A percentile compares a stretch with the other conserved stretches of the same genome.
Evolutionary conservation across 1,139 yeast genomes (phyloP).

Genomic region (Meyerozyma guilliermondii): DNA sequence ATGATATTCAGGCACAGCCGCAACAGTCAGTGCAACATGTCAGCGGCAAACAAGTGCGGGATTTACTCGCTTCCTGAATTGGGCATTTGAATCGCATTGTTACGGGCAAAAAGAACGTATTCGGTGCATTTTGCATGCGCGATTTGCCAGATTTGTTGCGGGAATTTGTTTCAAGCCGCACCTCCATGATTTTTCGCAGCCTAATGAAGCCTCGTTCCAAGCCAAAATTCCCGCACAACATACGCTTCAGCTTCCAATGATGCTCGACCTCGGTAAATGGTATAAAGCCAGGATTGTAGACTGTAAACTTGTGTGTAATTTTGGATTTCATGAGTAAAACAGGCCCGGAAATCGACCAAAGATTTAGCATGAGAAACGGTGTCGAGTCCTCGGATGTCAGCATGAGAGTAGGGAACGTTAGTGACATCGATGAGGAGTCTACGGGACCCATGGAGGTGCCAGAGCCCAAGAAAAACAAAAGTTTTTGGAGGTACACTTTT

Average conservation of each 20-base stretch:
- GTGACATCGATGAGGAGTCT: neutral
- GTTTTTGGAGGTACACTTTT: slow-evolving; percentile 19
- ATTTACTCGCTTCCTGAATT: neutral
- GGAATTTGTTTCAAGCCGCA: neutral
- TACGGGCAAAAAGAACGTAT: neutral
- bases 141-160: neutral
- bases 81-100: neutral
- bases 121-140: neutral
- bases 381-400: neutral
- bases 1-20: neutral
- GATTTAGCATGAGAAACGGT: neutral
- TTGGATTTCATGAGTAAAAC: neutral
- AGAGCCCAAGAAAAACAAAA: slow-evolving; percentile 8
- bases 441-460: neutral
- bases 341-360: no score
- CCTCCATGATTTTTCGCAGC: neutral
- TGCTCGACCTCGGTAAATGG: no score
- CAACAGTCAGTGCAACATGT: neutral
- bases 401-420: neutral
- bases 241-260: neutral
- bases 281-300: neutral
- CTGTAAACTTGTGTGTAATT: neutral
- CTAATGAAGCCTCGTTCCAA: neutral
- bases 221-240: neutral
- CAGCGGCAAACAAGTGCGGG: neutral